phyloP scores from a whole-genome alignment of 2,329 filamentous ascomycete species.

The Akanthomyces lecanii region DNA sequence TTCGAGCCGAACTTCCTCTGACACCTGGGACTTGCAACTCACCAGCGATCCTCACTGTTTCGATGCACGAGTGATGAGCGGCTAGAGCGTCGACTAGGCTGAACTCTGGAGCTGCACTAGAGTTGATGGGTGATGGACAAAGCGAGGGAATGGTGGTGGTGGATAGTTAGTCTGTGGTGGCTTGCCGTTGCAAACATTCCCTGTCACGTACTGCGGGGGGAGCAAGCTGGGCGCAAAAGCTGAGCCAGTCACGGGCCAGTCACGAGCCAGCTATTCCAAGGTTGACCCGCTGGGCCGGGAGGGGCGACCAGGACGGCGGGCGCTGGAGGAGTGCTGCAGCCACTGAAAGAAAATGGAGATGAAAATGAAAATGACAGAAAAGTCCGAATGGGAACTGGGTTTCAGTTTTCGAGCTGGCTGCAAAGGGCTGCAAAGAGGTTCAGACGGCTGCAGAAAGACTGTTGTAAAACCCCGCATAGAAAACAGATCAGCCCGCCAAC shows the following conservation, averaged over 20 bases:
- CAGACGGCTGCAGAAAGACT: background rate
- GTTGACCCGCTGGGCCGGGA: slow-evolving; percentile 3
- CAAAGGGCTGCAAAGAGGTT: background rate
- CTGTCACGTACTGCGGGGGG: background rate
- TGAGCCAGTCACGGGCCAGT: slow-evolving; percentile 13
- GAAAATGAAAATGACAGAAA: background rate
- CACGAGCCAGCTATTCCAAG: slow-evolving; percentile 5
- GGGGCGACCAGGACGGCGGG: background rate
- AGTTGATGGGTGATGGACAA: background rate
- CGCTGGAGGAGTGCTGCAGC: background rate
- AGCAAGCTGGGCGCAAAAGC: background rate
- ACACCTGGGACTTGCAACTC: too few species aligned
- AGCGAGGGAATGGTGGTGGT: background rate
- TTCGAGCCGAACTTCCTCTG: too few species aligned
- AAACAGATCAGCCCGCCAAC: background rate
- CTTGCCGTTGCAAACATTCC: background rate
- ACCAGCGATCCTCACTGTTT: too few species aligned
- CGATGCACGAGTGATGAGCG: too few species aligned
- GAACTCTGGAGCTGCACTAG: background rate
- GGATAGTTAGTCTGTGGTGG: background rate
- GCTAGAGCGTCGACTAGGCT: too few species aligned
- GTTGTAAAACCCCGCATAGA: background rate
- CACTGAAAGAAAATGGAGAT: background rate
- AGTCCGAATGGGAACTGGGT: too few species aligned
- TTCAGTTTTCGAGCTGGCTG: background rate